phyloP scores from a whole-genome alignment of 176 grass and related monocot species.

The Bothriochloa decipiens region DNA sequence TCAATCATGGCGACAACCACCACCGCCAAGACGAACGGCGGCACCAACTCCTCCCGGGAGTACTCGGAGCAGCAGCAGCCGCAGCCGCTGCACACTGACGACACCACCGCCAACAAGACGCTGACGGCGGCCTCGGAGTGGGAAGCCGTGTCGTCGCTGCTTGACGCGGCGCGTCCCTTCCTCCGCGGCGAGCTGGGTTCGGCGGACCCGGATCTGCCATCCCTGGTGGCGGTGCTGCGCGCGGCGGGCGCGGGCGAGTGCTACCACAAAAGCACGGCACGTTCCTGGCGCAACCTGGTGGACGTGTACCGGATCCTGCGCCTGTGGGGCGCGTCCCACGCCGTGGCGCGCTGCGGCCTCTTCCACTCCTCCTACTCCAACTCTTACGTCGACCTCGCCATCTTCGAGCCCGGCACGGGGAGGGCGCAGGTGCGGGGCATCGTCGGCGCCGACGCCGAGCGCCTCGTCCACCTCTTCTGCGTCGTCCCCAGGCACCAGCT shows the following conservation, averaged over 20 bases:
- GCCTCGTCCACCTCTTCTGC: constrained; percentile 93
- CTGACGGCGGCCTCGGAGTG: not conserved
- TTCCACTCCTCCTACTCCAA: constrained; percentile 94
- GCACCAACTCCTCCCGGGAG: too few species aligned
- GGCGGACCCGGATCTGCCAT: constrained; percentile 62
- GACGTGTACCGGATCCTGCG: constrained; percentile 60
- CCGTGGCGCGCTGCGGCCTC: constrained; percentile 68
- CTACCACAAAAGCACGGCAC: constrained; percentile 99
- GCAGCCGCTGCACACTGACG: too few species aligned
- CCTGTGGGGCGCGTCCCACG: constrained; percentile 61
- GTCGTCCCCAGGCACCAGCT: constrained; percentile 65
- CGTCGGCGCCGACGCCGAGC: constrained; percentile 57
- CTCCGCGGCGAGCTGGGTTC: constrained; percentile 58
- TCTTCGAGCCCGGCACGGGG: constrained; percentile 69
- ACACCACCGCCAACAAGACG: too few species aligned
- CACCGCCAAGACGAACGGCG: too few species aligned
- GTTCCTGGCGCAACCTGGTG: constrained; percentile 80
- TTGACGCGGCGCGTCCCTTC: constrained; percentile 54
- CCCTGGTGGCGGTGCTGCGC: constrained; percentile 47
- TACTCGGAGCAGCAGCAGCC: too few species aligned
- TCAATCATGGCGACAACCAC: too few species aligned
- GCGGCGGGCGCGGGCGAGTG: constrained; percentile 75
- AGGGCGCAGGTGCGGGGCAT: constrained; percentile 40
- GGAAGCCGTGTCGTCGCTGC: constrained; percentile 34
- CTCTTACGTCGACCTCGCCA: constrained; percentile 90